phyloP scores from a whole-genome alignment of 169 alveolate species.

The Neospora caninum region DNA sequence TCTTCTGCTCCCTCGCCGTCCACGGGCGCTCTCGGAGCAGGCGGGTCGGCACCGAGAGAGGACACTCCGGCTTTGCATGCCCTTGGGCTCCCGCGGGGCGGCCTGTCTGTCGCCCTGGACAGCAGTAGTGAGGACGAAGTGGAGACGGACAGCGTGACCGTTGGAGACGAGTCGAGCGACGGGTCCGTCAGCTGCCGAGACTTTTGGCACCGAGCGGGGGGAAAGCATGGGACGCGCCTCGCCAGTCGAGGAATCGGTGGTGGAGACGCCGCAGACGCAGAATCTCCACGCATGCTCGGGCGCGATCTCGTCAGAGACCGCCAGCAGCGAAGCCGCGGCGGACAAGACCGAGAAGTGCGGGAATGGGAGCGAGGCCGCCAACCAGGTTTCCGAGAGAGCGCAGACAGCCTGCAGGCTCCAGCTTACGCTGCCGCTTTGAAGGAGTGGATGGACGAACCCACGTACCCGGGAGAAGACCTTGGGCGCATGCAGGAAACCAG shows the following conservation, averaged over 20 bases:
- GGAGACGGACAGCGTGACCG: slow-evolving; percentile 38
- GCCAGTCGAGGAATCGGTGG: too few species aligned
- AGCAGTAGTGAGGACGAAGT: slow-evolving; percentile 45
- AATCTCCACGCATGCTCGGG: background rate
- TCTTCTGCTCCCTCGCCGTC: too few species aligned
- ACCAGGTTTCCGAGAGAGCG: background rate
- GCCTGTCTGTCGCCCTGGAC: background rate
- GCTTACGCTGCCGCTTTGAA: background rate
- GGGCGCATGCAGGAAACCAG: too few species aligned
- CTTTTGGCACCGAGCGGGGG: slow-evolving; percentile 48
- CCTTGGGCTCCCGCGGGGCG: background rate
- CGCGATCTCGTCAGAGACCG: background rate
- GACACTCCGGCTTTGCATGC: background rate
- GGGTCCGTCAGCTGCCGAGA: slow-evolving; percentile 46
- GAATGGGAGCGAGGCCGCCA: background rate
- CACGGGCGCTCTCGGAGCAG: background rate
- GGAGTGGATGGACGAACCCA: background rate
- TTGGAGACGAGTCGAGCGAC: slow-evolving; percentile 34
- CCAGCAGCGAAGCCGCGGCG: background rate
- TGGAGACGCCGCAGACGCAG: too few species aligned
- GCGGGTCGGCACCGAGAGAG: background rate
- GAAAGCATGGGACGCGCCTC: background rate
- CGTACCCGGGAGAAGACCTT: background rate
- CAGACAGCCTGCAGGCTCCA: background rate
- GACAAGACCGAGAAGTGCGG: background rate